phyloP scores from a whole-genome alignment of 306 rosid genomes.

The Pterocarpus macrocarpus region DNA sequence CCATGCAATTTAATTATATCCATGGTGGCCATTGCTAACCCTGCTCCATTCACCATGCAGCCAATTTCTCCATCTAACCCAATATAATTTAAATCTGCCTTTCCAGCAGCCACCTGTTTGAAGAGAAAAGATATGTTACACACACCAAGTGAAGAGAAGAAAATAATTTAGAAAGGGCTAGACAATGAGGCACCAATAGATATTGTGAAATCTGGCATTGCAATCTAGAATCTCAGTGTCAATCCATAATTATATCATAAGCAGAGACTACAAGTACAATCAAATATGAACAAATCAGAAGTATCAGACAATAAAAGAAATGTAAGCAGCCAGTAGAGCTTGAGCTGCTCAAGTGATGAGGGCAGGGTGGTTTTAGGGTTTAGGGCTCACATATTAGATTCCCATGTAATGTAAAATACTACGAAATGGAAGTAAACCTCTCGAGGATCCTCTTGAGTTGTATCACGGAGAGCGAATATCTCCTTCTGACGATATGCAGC shows the following conservation, averaged over 20 bases:
- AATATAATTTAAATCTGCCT: conserved; percentile 94
- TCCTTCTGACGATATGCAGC: conserved; percentile 94
- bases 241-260: conserved; percentile 14
- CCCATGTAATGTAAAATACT: conserved; percentile 24
- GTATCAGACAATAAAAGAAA: conserved; percentile 25
- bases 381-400: neutral
- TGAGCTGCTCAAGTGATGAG: conserved; percentile 22
- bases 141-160: conserved; percentile 1
- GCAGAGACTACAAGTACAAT: conserved; percentile 37
- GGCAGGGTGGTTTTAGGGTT: neutral
- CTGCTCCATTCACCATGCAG: conserved; percentile 99
- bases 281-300: conserved; percentile 7
- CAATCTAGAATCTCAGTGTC: conserved; percentile 22
- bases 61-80: conserved; percentile 99
- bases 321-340: neutral
- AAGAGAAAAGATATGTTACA: conserved; percentile 43
- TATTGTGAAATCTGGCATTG: conserved; percentile 10
- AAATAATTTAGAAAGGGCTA: conserved; percentile 16
- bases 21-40: conserved; percentile 99
- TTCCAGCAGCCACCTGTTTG: conserved; percentile 88
- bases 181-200: conserved; percentile 29
- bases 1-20: conserved; percentile 96
- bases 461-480: conserved; percentile 90
- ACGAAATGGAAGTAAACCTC: conserved; percentile 64
- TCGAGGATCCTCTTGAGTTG: conserved; percentile 98